These are phyloP conservation scores for Penstemon eatonii DNA, from an alignment of 257 asterid genomes.

Conservation along the genomic window DNA sequence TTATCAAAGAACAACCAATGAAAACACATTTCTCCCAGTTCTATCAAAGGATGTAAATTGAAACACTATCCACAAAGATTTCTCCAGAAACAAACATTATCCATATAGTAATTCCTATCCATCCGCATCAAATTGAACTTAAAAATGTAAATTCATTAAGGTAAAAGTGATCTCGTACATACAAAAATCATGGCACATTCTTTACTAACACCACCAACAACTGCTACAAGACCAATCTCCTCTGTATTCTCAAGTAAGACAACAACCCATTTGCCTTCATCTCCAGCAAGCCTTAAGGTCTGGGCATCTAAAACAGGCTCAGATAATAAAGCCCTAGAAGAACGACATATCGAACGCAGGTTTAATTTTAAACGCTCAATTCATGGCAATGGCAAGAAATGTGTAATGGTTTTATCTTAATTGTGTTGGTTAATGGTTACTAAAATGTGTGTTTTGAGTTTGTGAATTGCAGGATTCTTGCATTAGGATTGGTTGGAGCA, in stretches of 20 bases:
- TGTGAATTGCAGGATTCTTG: constrained; percentile 53
- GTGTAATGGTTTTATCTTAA: background rate
- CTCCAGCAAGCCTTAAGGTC: constrained; percentile 25
- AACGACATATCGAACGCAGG: constrained; percentile 52
- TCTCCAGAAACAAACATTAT: constrained; percentile 3
- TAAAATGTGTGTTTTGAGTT: background rate
- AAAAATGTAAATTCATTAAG: constrained; percentile 36
- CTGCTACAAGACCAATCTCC: constrained; percentile 42
- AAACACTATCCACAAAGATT: constrained; percentile 37
- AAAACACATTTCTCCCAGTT: constrained; percentile 14
- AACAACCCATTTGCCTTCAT: constrained; percentile 15
- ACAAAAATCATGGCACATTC: constrained; percentile 45
- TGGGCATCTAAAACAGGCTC: constrained; percentile 26
- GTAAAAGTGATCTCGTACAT: background rate
- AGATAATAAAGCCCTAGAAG: constrained; percentile 29
- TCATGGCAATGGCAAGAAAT: background rate
- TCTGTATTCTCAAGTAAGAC: constrained; percentile 37
- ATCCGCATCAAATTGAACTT: constrained; percentile 21
- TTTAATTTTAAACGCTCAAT: background rate
- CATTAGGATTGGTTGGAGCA: constrained; percentile 51
- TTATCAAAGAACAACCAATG: constrained; percentile 72
- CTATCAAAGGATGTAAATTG: constrained; percentile 30
- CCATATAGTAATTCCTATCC: background rate
- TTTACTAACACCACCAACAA: constrained; percentile 33
- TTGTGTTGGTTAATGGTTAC: background rate